Conservation (phyloP, 73 alveolate species). For the Blepharisma stoltei region DNA sequence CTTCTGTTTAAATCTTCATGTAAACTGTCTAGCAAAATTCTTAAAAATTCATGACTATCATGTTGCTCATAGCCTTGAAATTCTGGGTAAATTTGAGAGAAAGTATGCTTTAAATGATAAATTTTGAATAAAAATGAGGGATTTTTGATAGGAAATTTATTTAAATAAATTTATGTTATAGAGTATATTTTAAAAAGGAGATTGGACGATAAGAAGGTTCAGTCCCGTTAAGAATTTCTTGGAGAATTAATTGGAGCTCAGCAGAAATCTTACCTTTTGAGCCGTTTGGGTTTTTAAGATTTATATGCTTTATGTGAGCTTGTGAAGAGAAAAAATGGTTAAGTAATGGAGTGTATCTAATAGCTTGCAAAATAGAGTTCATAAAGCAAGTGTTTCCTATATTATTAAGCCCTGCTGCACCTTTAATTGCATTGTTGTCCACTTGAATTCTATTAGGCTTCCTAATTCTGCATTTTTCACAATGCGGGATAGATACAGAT, state of each 20-base stretch:
- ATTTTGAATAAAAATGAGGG: no score
- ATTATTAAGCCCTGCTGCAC: constrained; percentile 48
- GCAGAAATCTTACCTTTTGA: constrained; percentile 1
- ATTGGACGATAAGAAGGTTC: neutral
- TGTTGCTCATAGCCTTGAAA: constrained; percentile 27
- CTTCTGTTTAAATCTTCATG: constrained; percentile 32
- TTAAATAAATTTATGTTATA: no score
- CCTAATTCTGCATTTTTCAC: neutral
- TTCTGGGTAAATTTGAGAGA: constrained; percentile 4
- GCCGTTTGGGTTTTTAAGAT: constrained; percentile 4
- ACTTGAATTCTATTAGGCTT: neutral
- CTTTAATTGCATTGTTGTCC: no score
- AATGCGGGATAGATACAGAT: neutral
- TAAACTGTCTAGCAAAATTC: constrained; percentile 14
- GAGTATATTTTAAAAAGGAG: neutral
- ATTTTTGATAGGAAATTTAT: no score
- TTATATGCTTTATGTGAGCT: neutral
- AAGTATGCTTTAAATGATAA: no score
- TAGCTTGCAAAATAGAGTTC: constrained; percentile 53
- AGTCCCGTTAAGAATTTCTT: neutral
- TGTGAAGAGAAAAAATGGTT: constrained; percentile 34
- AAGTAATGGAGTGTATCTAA: constrained; percentile 56
- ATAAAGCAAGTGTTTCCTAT: constrained; percentile 72
- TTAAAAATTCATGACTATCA: constrained; percentile 30
- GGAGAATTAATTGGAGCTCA: neutral